These are phyloP conservation scores for Mycena leptocephala DNA, from an alignment of 768 basidiomycete genomes.

Conservation along the genomic window DNA sequence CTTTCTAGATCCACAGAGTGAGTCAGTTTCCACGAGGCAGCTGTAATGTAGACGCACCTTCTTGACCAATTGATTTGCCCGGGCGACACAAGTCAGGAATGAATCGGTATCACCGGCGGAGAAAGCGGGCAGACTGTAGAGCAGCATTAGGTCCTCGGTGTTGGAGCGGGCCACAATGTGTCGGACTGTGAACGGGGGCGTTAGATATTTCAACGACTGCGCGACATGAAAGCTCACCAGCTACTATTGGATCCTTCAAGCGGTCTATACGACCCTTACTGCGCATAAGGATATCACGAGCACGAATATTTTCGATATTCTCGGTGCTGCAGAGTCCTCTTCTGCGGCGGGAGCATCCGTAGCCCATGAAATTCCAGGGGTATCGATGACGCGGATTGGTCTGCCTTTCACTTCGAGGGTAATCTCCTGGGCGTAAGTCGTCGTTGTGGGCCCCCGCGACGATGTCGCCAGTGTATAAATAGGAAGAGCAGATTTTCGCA, in stretches of 20 bases:
- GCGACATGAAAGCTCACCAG: conserved; percentile 65
- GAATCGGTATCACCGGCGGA: conserved; percentile 74
- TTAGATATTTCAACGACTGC: conserved; percentile 25
- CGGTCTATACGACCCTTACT: conserved; percentile 88
- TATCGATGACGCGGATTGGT: conserved; percentile 84
- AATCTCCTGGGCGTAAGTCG: conserved; percentile 76
- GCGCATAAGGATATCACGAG: conserved; percentile 85
- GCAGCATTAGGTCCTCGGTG: conserved; percentile 90
- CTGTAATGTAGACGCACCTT: conserved; percentile 66
- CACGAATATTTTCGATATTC: conserved; percentile 58
- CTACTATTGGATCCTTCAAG: conserved; percentile 83
- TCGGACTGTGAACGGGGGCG: conserved; percentile 61
- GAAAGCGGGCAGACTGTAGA: conserved; percentile 90
- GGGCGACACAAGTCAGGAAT: conserved; percentile 86
- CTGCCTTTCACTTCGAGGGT: conserved; percentile 63
- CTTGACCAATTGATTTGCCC: conserved; percentile 82
- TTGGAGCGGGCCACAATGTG: conserved; percentile 80
- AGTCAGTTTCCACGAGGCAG: conserved; percentile 20
- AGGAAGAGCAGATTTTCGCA: conserved; percentile 65
- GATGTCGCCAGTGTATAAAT: conserved; percentile 72
- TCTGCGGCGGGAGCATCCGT: conserved; percentile 47
- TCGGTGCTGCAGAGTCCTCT: conserved; percentile 51
- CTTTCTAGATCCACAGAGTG: conserved; percentile 65
- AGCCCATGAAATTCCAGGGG: conserved; percentile 85
- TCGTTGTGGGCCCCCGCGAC: conserved; percentile 80